Evolutionary conservation across 139 green algal species (phyloP).

Genomic region (Chara braunii): DNA sequence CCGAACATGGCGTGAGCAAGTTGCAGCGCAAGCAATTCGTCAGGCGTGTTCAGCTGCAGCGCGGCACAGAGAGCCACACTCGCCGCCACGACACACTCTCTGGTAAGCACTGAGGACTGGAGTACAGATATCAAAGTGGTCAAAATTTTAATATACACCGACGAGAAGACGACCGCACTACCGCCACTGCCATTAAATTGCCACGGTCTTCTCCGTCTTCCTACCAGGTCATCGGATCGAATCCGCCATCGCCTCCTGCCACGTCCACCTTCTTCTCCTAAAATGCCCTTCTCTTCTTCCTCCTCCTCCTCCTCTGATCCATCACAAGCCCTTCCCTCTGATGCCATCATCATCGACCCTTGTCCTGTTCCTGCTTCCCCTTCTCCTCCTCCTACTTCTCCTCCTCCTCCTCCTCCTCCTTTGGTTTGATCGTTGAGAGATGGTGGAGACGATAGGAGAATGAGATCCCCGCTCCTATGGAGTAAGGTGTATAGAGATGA

Average conservation of each 20-base stretch:
- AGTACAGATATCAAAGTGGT: constrained; percentile 12
- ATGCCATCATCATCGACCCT: background rate
- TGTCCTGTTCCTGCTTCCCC: constrained; percentile 6
- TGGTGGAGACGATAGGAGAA: no score
- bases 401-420: no score
- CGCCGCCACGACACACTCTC: constrained; percentile 27
- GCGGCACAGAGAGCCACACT: constrained; percentile 18
- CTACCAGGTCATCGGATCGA: no score
- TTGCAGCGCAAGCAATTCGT: no score
- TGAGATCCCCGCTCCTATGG: no score
- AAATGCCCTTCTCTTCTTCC: background rate
- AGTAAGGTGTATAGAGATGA: constrained; percentile 36
- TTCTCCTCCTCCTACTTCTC: background rate
- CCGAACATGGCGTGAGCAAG: background rate
- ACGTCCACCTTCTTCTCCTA: background rate
- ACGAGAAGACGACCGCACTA: no score
- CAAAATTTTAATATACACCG: background rate
- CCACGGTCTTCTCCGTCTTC: no score
- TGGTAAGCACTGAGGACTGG: constrained; percentile 10
- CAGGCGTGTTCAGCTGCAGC: background rate
- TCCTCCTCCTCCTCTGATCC: background rate
- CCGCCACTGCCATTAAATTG: no score
- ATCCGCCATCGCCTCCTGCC: no score
- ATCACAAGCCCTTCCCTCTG: background rate
- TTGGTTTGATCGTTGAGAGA: no score